phyloP scores from a whole-genome alignment of 352 stramenopile species.

The Lagenidium giganteum region DNA sequence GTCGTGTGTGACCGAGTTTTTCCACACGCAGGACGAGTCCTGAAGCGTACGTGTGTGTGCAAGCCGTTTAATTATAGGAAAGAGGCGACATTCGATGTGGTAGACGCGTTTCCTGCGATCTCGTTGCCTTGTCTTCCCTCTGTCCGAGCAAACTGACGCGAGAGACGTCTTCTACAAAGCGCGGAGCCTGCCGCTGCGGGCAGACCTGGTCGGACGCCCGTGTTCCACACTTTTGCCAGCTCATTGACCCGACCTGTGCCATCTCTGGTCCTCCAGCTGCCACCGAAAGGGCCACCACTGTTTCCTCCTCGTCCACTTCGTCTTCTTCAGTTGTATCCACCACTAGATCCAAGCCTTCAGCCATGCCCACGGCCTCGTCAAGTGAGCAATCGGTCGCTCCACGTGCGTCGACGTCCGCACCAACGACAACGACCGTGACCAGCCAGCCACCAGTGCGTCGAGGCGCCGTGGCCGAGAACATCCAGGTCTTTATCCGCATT shows the following conservation, averaged over 20 bases:
- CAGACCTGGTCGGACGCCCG: constrained; percentile 57
- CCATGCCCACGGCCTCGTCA: neutral
- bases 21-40: constrained; percentile 11
- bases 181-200: constrained; percentile 57
- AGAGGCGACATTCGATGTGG: neutral
- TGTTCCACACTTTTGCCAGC: constrained; percentile 65
- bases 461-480: constrained; percentile 53
- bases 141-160: too few species aligned
- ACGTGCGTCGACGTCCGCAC: neutral
- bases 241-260: constrained; percentile 25
- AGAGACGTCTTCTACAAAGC: too few species aligned
- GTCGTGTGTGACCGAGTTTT: constrained; percentile 41
- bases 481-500: constrained; percentile 84
- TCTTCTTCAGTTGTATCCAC: neutral
- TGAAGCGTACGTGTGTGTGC: neutral
- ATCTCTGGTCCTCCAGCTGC: neutral
- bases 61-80: constrained; percentile 16
- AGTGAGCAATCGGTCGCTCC: neutral
- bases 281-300: too few species aligned
- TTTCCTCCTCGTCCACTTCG: neutral
- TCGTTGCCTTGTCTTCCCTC: too few species aligned
- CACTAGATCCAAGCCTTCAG: neutral
- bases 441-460: constrained; percentile 6
- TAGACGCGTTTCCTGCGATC: too few species aligned
- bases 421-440: neutral